Evolutionary conservation across 73 alveolate species (phyloP).

Genomic region (Uronychia setigera): DNA sequence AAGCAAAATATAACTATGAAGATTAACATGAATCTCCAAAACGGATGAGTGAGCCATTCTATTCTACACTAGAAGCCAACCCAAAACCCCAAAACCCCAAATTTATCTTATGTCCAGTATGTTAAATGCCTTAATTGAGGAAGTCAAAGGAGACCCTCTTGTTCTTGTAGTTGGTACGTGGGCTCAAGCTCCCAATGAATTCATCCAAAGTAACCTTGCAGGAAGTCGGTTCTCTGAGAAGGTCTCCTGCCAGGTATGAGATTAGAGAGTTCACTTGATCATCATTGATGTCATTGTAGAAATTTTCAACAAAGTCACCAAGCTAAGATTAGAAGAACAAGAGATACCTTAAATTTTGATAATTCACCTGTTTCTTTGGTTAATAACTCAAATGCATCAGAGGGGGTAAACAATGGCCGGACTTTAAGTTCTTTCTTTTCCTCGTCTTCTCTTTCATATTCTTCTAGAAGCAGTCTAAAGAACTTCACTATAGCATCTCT

Average conservation of each 20-base stretch:
- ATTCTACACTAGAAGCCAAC: neutral
- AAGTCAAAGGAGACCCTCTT: no score
- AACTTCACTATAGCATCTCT: neutral
- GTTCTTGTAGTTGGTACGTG: no score
- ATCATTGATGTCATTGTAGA: neutral
- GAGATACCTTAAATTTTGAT: neutral
- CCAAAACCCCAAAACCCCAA: neutral
- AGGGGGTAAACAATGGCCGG: neutral
- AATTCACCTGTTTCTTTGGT: neutral
- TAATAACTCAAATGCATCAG: neutral
- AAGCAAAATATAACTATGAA: no score
- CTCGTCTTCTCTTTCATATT: neutral
- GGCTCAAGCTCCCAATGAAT: no score
- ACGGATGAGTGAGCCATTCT: neutral
- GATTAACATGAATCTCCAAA: neutral
- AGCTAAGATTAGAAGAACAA: neutral
- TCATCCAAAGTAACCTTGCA: neutral
- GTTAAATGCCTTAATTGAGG: no score
- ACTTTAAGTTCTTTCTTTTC: neutral
- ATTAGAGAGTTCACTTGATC: neutral
- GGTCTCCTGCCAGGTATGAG: neutral
- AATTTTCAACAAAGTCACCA: neutral
- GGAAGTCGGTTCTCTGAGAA: neutral
- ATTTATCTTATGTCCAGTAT: no score
- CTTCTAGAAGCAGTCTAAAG: neutral